Percentiles rank a stretch among this genome's conserved stretches.
phyloP scores from a whole-genome alignment of 2,329 filamentous ascomycete genomes.

The Colletotrichum graminicola region DNA sequence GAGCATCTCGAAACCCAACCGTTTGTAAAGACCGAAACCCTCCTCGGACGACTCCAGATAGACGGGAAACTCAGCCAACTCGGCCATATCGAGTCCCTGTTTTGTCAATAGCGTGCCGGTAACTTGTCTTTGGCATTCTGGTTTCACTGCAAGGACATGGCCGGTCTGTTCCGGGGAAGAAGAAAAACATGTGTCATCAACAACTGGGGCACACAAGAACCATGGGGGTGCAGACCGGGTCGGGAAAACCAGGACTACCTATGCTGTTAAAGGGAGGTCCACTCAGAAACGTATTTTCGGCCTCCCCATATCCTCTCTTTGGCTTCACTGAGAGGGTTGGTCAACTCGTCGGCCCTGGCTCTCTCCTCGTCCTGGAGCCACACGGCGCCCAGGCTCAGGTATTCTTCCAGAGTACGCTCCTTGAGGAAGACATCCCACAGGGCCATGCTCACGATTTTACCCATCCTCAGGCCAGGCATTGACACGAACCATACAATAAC shows the following conservation, averaged over 20 bases:
- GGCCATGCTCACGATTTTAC: too few species aligned
- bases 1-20: constrained; percentile 58
- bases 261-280: constrained; percentile 12
- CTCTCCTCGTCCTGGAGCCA: constrained; percentile 60
- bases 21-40: constrained; percentile 58
- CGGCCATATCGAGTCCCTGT: constrained; percentile 53
- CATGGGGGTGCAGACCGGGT: constrained; percentile 19
- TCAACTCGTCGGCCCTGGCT: constrained; percentile 57
- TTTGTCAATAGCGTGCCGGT: constrained; percentile 57
- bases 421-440: too few species aligned
- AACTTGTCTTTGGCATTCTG: constrained; percentile 57
- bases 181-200: constrained; percentile 30
- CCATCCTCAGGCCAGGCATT: constrained; percentile 18
- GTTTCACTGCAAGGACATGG: constrained; percentile 60
- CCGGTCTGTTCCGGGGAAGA: constrained; percentile 47
- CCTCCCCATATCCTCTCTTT: constrained; percentile 56
- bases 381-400: constrained; percentile 57
- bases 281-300: constrained; percentile 57
- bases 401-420: too few species aligned
- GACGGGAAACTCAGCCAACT: constrained; percentile 54
- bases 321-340: constrained; percentile 56
- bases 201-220: constrained; percentile 16
- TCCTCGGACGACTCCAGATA: constrained; percentile 61
- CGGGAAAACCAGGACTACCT: constrained; percentile 2
- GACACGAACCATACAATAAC: constrained; percentile 12